A percentile compares a stretch with the other conserved stretches of the same genome.
phyloP scores from a whole-genome alignment of 2,329 filamentous ascomycete genomes.

The Fonsecaea pedrosoi region DNA sequence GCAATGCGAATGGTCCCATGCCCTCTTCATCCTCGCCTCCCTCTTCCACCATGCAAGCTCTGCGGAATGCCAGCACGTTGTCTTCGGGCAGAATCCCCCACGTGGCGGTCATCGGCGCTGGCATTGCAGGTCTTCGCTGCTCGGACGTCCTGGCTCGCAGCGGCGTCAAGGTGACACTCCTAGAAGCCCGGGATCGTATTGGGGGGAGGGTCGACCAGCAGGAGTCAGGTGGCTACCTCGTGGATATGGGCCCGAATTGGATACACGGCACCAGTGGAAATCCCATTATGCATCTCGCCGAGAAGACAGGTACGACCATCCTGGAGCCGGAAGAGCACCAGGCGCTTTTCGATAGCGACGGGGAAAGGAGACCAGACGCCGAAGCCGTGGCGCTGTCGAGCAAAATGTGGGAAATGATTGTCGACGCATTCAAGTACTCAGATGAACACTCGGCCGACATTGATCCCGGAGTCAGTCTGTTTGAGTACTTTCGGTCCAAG shows the following conservation, averaged over 20 bases:
- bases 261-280: slow-evolving; percentile 68
- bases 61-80: slow-evolving; percentile 22
- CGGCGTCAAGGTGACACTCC: slow-evolving; percentile 64
- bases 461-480: slow-evolving; percentile 59
- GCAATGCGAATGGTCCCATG: slow-evolving; percentile 6
- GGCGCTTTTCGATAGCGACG: slow-evolving; percentile 56
- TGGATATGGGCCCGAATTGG: slow-evolving; percentile 71
- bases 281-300: slow-evolving; percentile 64
- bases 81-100: slow-evolving; percentile 52
- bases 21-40: background rate
- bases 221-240: slow-evolving; percentile 55
- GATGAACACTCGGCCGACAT: slow-evolving; percentile 60
- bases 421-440: slow-evolving; percentile 65
- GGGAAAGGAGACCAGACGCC: slow-evolving; percentile 49
- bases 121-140: slow-evolving; percentile 65
- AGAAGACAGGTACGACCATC: slow-evolving; percentile 57
- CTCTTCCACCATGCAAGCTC: slow-evolving; percentile 18
- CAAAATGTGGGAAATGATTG: slow-evolving; percentile 65
- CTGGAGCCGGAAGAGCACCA: slow-evolving; percentile 61
- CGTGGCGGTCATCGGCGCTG: slow-evolving; percentile 67
- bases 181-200: slow-evolving; percentile 65
- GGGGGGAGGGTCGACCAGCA: slow-evolving; percentile 65
- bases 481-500: slow-evolving; percentile 63
- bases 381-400: slow-evolving; percentile 47
- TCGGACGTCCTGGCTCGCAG: slow-evolving; percentile 64